Evolutionary conservation across 441 rosid species (phyloP).

Genomic region (Mallotus repandus): DNA sequence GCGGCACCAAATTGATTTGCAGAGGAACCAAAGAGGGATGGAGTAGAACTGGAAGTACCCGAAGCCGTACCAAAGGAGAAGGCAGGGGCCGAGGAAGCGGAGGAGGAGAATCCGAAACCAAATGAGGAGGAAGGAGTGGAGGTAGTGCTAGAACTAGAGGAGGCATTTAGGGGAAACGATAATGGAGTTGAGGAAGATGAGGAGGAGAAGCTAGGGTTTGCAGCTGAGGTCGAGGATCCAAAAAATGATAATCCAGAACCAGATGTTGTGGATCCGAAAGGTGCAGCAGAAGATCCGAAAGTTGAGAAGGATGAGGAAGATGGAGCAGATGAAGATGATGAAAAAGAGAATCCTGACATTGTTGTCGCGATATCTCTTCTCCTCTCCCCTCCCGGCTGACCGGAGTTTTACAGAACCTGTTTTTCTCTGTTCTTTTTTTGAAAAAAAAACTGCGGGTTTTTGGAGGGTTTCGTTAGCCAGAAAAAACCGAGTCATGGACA

Average conservation of each 20-base stretch:
- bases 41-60: slow-evolving; percentile 27
- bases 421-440: not conserved
- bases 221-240: slow-evolving; percentile 43
- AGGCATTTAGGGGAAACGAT: not conserved
- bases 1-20: slow-evolving; percentile 16
- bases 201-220: slow-evolving; percentile 42
- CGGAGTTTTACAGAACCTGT: not conserved
- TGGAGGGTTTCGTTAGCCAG: not conserved
- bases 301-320: slow-evolving; percentile 16
- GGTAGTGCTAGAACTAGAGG: slow-evolving; percentile 16
- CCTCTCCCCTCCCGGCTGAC: not conserved
- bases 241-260: slow-evolving; percentile 35
- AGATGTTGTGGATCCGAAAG: slow-evolving; percentile 33
- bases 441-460: not conserved
- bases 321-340: slow-evolving; percentile 23
- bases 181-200: slow-evolving; percentile 5
- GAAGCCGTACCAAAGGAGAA: slow-evolving; percentile 34
- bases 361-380: not conserved
- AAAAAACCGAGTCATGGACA: too few species aligned
- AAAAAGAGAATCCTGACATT: slow-evolving; percentile 39
- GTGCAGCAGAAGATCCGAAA: slow-evolving; percentile 14
- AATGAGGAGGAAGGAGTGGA: slow-evolving; percentile 28
- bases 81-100: slow-evolving; percentile 3
- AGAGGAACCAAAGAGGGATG: slow-evolving; percentile 34
- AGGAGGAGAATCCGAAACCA: slow-evolving; percentile 27